A percentile compares a stretch with the other conserved stretches of the same genome.
These are phyloP conservation scores for Boletus rubescentipes DNA, from an alignment of 768 basidiomycete genomes.

Conservation along the genomic window DNA sequence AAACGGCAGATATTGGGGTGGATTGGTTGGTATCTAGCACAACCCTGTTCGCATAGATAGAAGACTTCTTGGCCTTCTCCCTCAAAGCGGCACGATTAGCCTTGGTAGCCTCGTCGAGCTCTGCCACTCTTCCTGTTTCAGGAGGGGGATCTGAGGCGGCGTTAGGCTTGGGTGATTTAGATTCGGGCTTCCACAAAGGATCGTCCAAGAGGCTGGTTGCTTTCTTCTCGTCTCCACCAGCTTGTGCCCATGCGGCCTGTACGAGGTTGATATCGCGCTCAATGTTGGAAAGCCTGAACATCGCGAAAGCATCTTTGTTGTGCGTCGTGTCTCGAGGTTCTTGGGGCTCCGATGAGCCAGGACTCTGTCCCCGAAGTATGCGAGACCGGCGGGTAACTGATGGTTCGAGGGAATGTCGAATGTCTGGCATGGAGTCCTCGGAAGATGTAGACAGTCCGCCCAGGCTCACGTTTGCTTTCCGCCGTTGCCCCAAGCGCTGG, in stretches of 20 bases:
- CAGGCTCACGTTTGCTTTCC: constrained; percentile 36
- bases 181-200: constrained; percentile 48
- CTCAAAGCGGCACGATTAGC: constrained; percentile 62
- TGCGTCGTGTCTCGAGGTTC: constrained; percentile 21
- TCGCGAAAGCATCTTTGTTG: constrained; percentile 40
- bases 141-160: constrained; percentile 19
- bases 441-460: constrained; percentile 58
- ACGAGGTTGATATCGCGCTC: constrained; percentile 38
- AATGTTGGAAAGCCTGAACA: constrained; percentile 66
- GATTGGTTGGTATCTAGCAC: constrained; percentile 47
- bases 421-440: constrained; percentile 65
- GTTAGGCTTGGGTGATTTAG: constrained; percentile 11
- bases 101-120: constrained; percentile 71
- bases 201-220: constrained; percentile 62
- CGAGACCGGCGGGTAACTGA: constrained; percentile 45
- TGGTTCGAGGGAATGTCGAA: constrained; percentile 39
- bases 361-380: constrained; percentile 49
- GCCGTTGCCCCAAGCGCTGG: constrained; percentile 50
- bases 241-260: constrained; percentile 66
- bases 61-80: constrained; percentile 80
- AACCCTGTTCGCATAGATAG: constrained; percentile 72
- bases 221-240: constrained; percentile 56
- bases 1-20: constrained; percentile 34
- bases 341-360: constrained; percentile 31
- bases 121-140: constrained; percentile 62